Conservation (phyloP, 305 asterid species). For the Plantago coronopus region DNA sequence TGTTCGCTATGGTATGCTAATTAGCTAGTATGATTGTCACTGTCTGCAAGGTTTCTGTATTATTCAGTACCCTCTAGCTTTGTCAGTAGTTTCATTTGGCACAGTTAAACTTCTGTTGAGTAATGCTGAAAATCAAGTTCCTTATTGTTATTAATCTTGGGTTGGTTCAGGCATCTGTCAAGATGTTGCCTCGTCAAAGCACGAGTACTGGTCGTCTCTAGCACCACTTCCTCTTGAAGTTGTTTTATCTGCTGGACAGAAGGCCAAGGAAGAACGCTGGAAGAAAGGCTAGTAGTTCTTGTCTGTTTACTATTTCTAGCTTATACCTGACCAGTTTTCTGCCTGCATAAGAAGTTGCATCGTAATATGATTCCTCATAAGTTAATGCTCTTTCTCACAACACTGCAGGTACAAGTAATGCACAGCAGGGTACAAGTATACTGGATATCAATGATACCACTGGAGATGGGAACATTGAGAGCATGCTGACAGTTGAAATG, state of each 20-base stretch:
- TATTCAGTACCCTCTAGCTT: not conserved
- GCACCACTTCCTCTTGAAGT: slow-evolving; percentile 96
- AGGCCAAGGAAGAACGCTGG: slow-evolving; percentile 81
- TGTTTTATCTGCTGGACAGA: slow-evolving; percentile 93
- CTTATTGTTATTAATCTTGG: slow-evolving; percentile 5
- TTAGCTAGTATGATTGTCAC: not conserved
- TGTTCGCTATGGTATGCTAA: slow-evolving; percentile 57
- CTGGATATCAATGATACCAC: slow-evolving; percentile 82
- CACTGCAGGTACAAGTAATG: slow-evolving; percentile 53
- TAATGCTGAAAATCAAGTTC: not conserved
- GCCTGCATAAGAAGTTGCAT: slow-evolving; percentile 20
- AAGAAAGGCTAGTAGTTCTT: slow-evolving; percentile 60
- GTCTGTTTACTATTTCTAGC: slow-evolving; percentile 19
- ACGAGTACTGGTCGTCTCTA: slow-evolving; percentile 91
- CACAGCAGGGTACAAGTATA: slow-evolving; percentile 52
- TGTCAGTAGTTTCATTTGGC: not conserved
- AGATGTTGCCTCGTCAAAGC: slow-evolving; percentile 72
- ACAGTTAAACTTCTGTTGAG: not conserved
- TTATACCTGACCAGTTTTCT: slow-evolving; percentile 19
- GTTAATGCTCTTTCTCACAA: not conserved
- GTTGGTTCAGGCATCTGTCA: slow-evolving; percentile 60
- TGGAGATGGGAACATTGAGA: slow-evolving; percentile 95
- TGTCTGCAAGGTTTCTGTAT: too few species aligned
- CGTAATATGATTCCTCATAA: not conserved
- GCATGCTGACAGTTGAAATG: slow-evolving; percentile 92